These are phyloP conservation scores for Leishmania major DNA, from an alignment of 208 protist species.

Conservation along the genomic window DNA sequence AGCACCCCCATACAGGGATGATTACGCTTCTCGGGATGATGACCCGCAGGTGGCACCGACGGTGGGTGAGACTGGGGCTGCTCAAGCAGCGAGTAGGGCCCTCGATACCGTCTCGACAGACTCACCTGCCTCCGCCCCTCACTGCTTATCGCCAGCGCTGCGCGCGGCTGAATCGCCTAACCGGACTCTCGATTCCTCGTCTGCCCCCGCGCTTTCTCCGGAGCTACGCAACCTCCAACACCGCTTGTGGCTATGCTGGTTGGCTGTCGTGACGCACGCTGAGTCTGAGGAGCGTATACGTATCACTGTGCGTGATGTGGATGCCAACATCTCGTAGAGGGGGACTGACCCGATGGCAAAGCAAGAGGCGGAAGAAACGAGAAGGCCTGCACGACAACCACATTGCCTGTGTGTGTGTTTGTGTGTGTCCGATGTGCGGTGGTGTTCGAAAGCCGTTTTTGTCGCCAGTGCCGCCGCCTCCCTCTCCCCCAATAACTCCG, in stretches of 20 bases:
- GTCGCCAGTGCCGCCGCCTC: too few relatives aligned
- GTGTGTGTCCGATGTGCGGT: background rate
- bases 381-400: background rate
- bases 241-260: conserved; percentile 21
- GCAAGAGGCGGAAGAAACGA: background rate
- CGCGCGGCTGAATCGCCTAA: too few relatives aligned
- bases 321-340: conserved; percentile 7
- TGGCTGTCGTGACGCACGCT: conserved; percentile 6
- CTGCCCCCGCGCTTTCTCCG: background rate
- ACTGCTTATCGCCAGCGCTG: background rate
- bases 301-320: conserved; percentile 11
- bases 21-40: background rate
- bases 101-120: background rate
- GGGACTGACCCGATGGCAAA: background rate
- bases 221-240: conserved; percentile 5
- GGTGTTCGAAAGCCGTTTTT: too few relatives aligned
- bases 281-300: conserved; percentile 14
- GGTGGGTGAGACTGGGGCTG: background rate
- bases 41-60: background rate
- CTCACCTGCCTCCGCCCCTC: too few relatives aligned
- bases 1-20: background rate
- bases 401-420: background rate
- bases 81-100: background rate
- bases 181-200: background rate
- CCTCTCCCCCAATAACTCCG: too few relatives aligned